phyloP scores from a whole-genome alignment of 768 basidiomycete species.

The Hydnum rufescens region DNA sequence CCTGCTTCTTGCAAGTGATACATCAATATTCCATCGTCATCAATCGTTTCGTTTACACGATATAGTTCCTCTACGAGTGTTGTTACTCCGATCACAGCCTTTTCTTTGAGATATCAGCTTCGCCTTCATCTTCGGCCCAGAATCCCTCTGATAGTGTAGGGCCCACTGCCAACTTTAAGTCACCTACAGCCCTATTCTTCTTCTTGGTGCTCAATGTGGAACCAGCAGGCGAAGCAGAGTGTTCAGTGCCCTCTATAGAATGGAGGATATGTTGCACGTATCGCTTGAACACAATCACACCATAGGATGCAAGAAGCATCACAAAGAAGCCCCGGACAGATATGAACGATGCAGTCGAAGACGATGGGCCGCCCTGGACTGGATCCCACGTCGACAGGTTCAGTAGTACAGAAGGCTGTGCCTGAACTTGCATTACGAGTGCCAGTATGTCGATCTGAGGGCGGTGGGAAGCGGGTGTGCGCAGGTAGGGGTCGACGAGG shows the following conservation, averaged over 20 bases:
- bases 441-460: neutral
- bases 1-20: no score
- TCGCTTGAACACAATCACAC: neutral
- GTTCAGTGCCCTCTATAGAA: no score
- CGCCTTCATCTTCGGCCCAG: slow-evolving; percentile 1
- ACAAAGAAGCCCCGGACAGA: neutral
- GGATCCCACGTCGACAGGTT: neutral
- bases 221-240: neutral
- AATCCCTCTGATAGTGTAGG: neutral
- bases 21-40: no score
- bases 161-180: neutral
- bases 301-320: neutral
- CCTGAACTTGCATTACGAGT: neutral
- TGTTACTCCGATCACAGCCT: no score
- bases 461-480: neutral
- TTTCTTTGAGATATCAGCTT: neutral
- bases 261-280: neutral
- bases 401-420: neutral
- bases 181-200: neutral
- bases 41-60: no score
- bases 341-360: neutral
- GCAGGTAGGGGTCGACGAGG: neutral
- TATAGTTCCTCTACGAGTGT: no score
- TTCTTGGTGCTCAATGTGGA: neutral
- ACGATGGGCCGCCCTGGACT: neutral